Percentiles rank a stretch among this genome's conserved stretches.
These are phyloP conservation scores for Lodderomyces orthopsilosis DNA, from an alignment of 1,139 yeast species.

Conservation along the genomic window DNA sequence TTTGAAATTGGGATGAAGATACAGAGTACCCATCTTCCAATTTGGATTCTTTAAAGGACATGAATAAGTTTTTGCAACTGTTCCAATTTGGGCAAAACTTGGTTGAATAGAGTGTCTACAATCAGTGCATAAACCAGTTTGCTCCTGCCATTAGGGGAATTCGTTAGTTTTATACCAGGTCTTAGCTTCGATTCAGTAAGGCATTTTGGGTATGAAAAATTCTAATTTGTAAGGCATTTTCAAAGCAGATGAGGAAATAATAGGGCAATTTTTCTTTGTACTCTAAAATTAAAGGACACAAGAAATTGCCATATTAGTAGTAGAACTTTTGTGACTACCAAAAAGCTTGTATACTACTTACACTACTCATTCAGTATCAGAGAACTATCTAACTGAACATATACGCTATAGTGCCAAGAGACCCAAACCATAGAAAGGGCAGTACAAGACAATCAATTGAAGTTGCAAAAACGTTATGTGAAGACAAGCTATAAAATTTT, in stretches of 20 bases:
- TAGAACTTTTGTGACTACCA: background rate
- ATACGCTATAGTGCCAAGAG: too few species aligned
- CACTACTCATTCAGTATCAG: too few species aligned
- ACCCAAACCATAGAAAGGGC: too few species aligned
- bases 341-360: too few species aligned
- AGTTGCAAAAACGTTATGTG: background rate
- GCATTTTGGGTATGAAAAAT: constrained; percentile 1
- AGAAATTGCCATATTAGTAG: background rate
- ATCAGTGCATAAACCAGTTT: constrained; percentile 4
- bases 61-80: constrained; percentile 4
- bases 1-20: constrained; percentile 11
- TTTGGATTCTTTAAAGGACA: constrained; percentile 8
- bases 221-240: constrained; percentile 4
- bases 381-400: too few species aligned
- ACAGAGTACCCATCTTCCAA: constrained; percentile 13
- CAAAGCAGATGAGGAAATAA: background rate
- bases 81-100: background rate
- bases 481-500: background rate
- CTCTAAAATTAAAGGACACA: background rate
- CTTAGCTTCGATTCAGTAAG: background rate
- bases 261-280: background rate
- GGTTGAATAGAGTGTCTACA: background rate
- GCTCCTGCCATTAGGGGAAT: constrained; percentile 13
- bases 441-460: too few species aligned
- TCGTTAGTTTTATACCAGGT: background rate